A percentile compares a stretch with the other conserved stretches of the same genome.
These are phyloP conservation scores for Citrullus amarus DNA, from an alignment of 306 rosid genomes.

Conservation along the genomic window DNA sequence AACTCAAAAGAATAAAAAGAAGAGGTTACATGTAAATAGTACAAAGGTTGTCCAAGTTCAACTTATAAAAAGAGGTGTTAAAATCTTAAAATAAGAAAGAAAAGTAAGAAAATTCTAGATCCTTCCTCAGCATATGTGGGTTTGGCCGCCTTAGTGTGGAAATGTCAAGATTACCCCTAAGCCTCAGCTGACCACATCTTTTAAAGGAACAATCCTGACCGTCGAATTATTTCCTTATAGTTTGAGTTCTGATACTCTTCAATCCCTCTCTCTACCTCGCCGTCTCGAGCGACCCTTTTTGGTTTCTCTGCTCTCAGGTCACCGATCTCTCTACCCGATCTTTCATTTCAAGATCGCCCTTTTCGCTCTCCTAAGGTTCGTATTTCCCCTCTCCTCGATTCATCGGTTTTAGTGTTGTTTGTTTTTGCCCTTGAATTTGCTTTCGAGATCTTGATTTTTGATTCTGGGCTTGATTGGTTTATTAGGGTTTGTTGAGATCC, in stretches of 20 bases:
- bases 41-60: too few species aligned
- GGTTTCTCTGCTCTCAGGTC: background rate
- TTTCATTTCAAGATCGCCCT: background rate
- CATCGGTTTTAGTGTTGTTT: background rate
- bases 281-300: background rate
- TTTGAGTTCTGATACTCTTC: background rate
- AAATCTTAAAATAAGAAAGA: background rate
- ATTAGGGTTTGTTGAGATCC: conserved; percentile 3
- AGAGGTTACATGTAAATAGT: too few species aligned
- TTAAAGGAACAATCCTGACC: conserved; percentile 5
- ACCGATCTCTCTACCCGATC: background rate
- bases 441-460: background rate
- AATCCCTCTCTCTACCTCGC: conserved; percentile 4
- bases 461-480: background rate
- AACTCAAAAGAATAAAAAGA: too few species aligned
- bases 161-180: background rate
- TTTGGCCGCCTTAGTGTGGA: background rate
- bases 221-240: background rate
- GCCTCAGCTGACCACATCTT: background rate
- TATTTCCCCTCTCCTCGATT: background rate
- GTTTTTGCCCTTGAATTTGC: background rate
- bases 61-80: too few species aligned
- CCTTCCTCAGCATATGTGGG: background rate
- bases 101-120: conserved; percentile 7
- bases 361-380: background rate